Conservation (phyloP, 257 asterid genomes). For the Fraxinus americana region DNA sequence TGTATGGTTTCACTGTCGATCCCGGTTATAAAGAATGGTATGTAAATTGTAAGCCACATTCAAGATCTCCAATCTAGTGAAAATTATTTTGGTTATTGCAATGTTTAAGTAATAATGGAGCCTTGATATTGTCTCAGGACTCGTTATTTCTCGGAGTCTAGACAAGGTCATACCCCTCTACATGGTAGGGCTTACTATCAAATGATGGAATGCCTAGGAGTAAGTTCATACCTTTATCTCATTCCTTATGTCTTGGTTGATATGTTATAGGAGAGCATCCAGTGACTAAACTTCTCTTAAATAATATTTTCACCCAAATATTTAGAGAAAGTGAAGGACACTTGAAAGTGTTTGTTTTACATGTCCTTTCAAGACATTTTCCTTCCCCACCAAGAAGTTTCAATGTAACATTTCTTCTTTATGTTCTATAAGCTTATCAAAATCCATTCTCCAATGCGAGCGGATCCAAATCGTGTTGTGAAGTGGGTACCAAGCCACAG, state of each 20-base stretch:
- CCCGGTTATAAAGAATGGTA: constrained; percentile 95
- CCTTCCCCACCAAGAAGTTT: constrained; percentile 2
- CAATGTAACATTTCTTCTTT: constrained; percentile 16
- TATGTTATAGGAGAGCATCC: background rate
- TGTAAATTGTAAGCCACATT: background rate
- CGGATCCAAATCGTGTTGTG: constrained; percentile 78
- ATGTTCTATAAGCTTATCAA: constrained; percentile 62
- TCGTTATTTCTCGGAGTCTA: constrained; percentile 87
- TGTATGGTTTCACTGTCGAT: constrained; percentile 99
- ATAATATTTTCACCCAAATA: background rate
- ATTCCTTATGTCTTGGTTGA: background rate
- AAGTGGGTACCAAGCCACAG: constrained; percentile 75
- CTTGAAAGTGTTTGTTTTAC: background rate
- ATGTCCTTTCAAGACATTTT: background rate
- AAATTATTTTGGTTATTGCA: background rate
- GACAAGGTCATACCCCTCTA: constrained; percentile 93
- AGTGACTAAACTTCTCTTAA: background rate
- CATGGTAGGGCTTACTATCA: constrained; percentile 96
- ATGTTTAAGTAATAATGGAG: constrained; percentile 13
- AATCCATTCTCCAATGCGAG: constrained; percentile 95
- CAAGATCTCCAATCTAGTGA: background rate
- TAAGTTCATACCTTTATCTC: constrained; percentile 40
- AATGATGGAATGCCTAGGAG: constrained; percentile 98
- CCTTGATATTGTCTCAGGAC: constrained; percentile 64
- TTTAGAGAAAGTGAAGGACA: background rate